Evolutionary conservation across 352 stramenopile genomes (phyloP), one percentile per base, ranked within the genome.

Genomic region (Ophiocytium majus): DNA sequence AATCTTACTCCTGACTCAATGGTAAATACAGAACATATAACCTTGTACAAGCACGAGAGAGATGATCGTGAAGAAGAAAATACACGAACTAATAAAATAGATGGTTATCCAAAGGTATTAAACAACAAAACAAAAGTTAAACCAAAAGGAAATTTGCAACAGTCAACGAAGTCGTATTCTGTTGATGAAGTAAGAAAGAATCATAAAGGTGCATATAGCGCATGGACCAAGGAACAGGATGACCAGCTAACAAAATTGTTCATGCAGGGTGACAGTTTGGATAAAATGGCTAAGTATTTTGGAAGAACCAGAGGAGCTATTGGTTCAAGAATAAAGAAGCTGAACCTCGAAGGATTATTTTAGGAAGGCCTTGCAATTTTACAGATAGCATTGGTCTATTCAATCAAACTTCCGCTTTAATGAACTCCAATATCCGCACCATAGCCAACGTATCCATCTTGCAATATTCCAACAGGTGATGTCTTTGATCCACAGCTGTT

Each of bases 61-160:
- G 36, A 81, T 32, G 35, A 81, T 36, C 34, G 35, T 81, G 75
- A 81, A 81, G 32, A 74, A 81, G 32, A 81, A 36, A 32, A 81
- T 35, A 50, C 43, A n/a, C 31, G 36, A 49, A 81, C 32, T 28
- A 81, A 81, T 28, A 81, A 81, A 74, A 23, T 66, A 49, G 31
- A 81, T 50, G 23, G 35, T 66, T 81, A 28, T 74, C 75, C 32
- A 81, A 50, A 35, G 36, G 75, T 28, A 50, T n/a, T 74, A 81
- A 28, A 81, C 32, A 32, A 74, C 32, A 28, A 66, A 81, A 81
- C 43, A 81, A 36, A 50, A 32, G 31, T 32, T 66, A 81, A 36
- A 74, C 32, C 32, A 81, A 28, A 81, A 81, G 57, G 19, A 28
- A 71, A 71, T 23, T 23, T 23, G 28, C 19, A 71, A 28, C 57